phyloP scores from a whole-genome alignment of 768 basidiomycete species.

The Auricularia heimuer region DNA sequence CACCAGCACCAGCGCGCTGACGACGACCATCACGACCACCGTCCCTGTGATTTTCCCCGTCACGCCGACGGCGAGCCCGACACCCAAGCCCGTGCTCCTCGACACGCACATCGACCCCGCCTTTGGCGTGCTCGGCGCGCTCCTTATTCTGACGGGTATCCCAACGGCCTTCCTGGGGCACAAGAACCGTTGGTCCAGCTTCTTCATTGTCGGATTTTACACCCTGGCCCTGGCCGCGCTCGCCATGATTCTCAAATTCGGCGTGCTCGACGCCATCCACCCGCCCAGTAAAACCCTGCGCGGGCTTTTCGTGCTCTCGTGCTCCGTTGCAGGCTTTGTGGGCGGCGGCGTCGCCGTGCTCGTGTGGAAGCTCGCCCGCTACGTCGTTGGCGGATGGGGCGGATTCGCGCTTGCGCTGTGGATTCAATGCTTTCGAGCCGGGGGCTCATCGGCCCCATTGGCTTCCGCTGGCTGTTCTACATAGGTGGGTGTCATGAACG shows the following conservation, averaged over 20 bases:
- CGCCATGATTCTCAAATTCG: conserved; percentile 81
- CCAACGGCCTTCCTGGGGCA: conserved; percentile 88
- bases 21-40: conserved; percentile 34
- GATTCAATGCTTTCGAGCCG: conserved; percentile 76
- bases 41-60: conserved; percentile 34
- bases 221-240: conserved; percentile 76
- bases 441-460: conserved; percentile 72
- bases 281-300: conserved; percentile 70
- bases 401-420: conserved; percentile 83
- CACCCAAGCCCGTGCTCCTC: conserved; percentile 28
- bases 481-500: conserved; percentile 45
- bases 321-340: conserved; percentile 66
- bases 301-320: conserved; percentile 84
- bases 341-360: conserved; percentile 84
- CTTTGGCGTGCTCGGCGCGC: conserved; percentile 79
- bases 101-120: conserved; percentile 74
- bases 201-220: conserved; percentile 91
- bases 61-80: conserved; percentile 24
- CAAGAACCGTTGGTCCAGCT: conserved; percentile 94
- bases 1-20: conserved; percentile 11
- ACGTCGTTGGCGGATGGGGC: conserved; percentile 64
- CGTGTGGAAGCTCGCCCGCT: conserved; percentile 85
- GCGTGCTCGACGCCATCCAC: conserved; percentile 74
- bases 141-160: conserved; percentile 83
- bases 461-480: conserved; percentile 82